Evolutionary conservation across 2,329 filamentous ascomycete species (phyloP).

Genomic region (Tolypocladium ophioglossoides): DNA sequence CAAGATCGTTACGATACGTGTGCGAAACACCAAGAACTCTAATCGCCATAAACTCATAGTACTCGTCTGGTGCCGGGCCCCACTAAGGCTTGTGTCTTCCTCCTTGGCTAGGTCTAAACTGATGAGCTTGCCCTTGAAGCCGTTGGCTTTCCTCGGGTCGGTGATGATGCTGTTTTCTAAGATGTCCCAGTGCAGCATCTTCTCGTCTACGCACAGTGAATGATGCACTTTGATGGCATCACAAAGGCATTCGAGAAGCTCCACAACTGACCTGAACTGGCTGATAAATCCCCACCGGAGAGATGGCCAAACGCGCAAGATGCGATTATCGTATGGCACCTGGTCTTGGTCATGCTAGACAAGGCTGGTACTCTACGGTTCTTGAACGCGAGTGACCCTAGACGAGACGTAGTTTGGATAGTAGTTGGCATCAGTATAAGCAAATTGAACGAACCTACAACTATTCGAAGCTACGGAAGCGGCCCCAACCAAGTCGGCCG

Average conservation of each 20-base stretch:
- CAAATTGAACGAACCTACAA: no score
- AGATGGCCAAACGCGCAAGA: slow-evolving; percentile 4
- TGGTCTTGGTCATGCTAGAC: neutral
- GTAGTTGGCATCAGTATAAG: no score
- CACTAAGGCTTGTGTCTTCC: slow-evolving; percentile 1
- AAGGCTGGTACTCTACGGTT: slow-evolving; percentile 1
- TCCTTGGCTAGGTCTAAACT: slow-evolving; percentile 5
- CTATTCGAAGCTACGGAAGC: no score
- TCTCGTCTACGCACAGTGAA: slow-evolving; percentile 2
- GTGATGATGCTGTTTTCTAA: slow-evolving; percentile 5
- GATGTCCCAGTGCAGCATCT: slow-evolving; percentile 4
- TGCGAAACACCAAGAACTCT: slow-evolving; percentile 1
- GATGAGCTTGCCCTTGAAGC: slow-evolving; percentile 5
- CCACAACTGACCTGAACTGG: slow-evolving; percentile 2
- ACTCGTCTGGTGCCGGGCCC: neutral
- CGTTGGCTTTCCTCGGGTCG: neutral
- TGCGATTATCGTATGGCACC: slow-evolving; percentile 1
- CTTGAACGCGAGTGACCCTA: no score
- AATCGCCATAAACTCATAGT: slow-evolving; percentile 1
- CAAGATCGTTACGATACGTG: no score
- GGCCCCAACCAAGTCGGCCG: no score
- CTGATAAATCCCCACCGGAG: slow-evolving; percentile 4
- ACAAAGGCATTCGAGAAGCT: slow-evolving; percentile 4
- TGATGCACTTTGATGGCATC: slow-evolving; percentile 4
- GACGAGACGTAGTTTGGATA: no score